A percentile compares a stretch with the other conserved stretches of the same genome.
phyloP scores from a whole-genome alignment of 108 stramenopile genomes.

The Stephanodiscus triporus region DNA sequence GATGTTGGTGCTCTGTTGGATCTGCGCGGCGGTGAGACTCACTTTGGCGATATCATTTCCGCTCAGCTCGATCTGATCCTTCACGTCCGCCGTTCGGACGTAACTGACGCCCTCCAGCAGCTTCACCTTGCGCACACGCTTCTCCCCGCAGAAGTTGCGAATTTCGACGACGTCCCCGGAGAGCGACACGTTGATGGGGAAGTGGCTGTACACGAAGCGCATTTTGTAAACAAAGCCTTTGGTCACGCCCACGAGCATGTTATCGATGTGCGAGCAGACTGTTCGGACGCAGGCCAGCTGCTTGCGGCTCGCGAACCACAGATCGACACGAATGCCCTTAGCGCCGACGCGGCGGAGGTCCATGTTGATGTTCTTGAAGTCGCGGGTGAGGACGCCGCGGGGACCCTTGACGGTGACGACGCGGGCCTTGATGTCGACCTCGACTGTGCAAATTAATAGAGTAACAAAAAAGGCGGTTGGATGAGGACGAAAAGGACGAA shows the following conservation, averaged over 20 bases:
- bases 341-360: conserved; percentile 71
- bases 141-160: conserved; percentile 99
- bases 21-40: conserved; percentile 93
- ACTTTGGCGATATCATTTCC: conserved; percentile 98
- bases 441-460: conserved; percentile 57
- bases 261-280: conserved; percentile 98
- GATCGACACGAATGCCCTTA: conserved; percentile 88
- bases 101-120: conserved; percentile 93
- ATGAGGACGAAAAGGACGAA: neutral
- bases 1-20: conserved; percentile 96
- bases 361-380: conserved; percentile 96
- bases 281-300: conserved; percentile 97
- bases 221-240: conserved; percentile 99
- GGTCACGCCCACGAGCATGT: conserved; percentile 99
- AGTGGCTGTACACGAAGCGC: conserved; percentile 99
- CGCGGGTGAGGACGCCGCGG: conserved; percentile 90
- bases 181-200: conserved; percentile 98
- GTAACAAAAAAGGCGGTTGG: conserved; percentile 9
- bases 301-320: conserved; percentile 99
- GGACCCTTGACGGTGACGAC: conserved; percentile 91
- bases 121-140: conserved; percentile 91
- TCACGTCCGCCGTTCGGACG: conserved; percentile 91
- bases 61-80: conserved; percentile 97
- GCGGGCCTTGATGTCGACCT: conserved; percentile 86
- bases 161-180: conserved; percentile 91